Conservation (phyloP, 2,329 filamentous ascomycete genomes). For the Alternaria triticina region DNA sequence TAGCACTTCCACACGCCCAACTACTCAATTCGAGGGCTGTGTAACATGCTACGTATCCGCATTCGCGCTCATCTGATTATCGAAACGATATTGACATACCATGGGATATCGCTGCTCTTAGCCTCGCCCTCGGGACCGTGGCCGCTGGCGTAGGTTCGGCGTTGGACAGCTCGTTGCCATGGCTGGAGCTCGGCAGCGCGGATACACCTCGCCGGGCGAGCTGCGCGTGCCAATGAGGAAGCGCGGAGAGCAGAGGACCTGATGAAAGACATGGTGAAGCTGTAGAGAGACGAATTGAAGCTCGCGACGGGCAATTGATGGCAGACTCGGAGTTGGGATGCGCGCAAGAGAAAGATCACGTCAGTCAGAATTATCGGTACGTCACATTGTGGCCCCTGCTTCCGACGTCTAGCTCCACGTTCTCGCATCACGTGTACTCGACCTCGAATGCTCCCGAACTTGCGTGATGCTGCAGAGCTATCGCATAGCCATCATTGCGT, state of each 20-base stretch:
- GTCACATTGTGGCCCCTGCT: constrained; percentile 9
- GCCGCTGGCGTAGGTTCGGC: constrained; percentile 48
- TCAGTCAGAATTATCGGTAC: constrained; percentile 26
- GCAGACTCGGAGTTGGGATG: constrained; percentile 13
- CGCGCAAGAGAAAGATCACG: constrained; percentile 22
- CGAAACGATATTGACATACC: constrained; percentile 35
- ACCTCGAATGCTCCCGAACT: neutral
- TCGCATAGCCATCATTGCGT: neutral
- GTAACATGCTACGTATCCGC: neutral
- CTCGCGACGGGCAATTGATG: constrained; percentile 43
- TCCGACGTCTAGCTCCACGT: neutral
- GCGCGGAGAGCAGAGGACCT: constrained; percentile 47
- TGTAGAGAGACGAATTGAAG: constrained; percentile 43
- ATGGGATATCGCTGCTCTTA: constrained; percentile 51
- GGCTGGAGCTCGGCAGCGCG: constrained; percentile 47
- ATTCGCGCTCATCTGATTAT: neutral
- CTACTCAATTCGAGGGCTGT: neutral
- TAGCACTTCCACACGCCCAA: neutral
- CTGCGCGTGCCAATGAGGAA: constrained; percentile 44
- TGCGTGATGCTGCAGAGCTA: neutral
- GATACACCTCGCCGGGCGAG: constrained; percentile 42
- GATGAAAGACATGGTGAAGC: constrained; percentile 50
- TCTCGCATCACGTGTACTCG: constrained; percentile 6
- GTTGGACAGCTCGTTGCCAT: constrained; percentile 47
- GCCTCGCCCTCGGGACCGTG: constrained; percentile 37